Percentiles rank a stretch among this genome's conserved stretches.
These are phyloP conservation scores for Davidsoniella eucalypti DNA, from an alignment of 2,329 filamentous ascomycete species.

Conservation along the genomic window DNA sequence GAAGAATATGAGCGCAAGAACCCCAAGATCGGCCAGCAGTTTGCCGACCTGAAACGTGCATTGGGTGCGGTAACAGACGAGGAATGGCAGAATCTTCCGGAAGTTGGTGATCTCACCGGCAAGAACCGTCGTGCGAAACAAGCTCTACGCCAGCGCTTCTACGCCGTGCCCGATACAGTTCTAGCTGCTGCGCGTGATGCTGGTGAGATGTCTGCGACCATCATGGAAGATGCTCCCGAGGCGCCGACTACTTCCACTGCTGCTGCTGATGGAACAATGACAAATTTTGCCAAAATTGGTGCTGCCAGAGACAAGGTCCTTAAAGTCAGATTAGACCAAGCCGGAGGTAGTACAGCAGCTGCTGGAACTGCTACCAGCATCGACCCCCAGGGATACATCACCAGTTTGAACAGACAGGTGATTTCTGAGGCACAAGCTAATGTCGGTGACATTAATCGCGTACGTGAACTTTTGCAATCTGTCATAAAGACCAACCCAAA, in stretches of 20 bases:
- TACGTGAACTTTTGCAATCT: conserved; percentile 80
- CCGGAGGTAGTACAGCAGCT: conserved; percentile 43
- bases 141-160: conserved; percentile 70
- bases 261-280: conserved; percentile 72
- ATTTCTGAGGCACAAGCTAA: conserved; percentile 64
- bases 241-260: conserved; percentile 16
- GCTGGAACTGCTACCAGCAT: conserved; percentile 77
- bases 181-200: conserved; percentile 71
- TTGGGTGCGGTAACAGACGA: conserved; percentile 81
- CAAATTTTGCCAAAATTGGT: conserved; percentile 94
- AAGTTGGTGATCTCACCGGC: conserved; percentile 90
- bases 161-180: conserved; percentile 92
- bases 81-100: conserved; percentile 88
- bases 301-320: conserved; percentile 91
- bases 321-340: conserved; percentile 75
- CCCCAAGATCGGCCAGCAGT: conserved; percentile 95
- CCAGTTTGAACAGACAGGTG: conserved; percentile 70
- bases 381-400: conserved; percentile 90
- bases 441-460: conserved; percentile 89
- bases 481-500: conserved; percentile 95
- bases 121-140: conserved; percentile 79
- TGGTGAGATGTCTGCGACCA: conserved; percentile 68
- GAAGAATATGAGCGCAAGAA: conserved; percentile 96
- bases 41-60: conserved; percentile 85
- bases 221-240: conserved; percentile 52